These are phyloP conservation scores for Paulinella micropora DNA, from an alignment of 78 protist genomes.

Conservation along the genomic window DNA sequence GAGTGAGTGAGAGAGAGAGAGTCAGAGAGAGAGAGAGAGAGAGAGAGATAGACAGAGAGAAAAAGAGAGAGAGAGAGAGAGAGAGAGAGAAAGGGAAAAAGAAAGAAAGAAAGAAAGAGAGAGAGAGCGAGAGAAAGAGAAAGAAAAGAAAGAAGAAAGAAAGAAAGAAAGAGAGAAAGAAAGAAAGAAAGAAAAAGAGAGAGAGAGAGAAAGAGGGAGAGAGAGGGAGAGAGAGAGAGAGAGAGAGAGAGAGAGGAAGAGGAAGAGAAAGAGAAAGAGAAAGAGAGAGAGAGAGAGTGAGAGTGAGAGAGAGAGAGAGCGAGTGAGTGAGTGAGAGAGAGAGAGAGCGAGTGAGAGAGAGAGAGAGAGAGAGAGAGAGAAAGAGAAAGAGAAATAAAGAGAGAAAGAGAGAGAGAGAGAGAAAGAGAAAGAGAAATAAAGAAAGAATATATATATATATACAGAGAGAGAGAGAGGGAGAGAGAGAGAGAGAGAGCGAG, in stretches of 20 bases:
- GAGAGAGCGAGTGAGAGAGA: no score
- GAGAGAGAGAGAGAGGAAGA: background rate
- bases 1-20: background rate
- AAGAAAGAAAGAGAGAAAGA: background rate
- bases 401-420: no score
- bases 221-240: background rate
- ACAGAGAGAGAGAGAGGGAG: no score
- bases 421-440: no score
- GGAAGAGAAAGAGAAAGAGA: no score
- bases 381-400: no score
- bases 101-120: background rate
- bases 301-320: no score
- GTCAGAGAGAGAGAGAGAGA: background rate
- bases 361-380: no score
- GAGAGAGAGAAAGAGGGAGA: background rate
- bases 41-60: background rate
- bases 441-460: no score
- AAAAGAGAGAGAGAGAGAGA: background rate
- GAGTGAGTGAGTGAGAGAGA: no score
- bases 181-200: background rate
- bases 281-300: no score
- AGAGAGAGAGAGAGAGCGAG: no score
- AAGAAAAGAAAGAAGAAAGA: background rate
- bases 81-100: background rate
- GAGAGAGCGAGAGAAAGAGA: background rate